Conservation (phyloP, 163 green algal genomes). For the Chlorella variabilis region DNA sequence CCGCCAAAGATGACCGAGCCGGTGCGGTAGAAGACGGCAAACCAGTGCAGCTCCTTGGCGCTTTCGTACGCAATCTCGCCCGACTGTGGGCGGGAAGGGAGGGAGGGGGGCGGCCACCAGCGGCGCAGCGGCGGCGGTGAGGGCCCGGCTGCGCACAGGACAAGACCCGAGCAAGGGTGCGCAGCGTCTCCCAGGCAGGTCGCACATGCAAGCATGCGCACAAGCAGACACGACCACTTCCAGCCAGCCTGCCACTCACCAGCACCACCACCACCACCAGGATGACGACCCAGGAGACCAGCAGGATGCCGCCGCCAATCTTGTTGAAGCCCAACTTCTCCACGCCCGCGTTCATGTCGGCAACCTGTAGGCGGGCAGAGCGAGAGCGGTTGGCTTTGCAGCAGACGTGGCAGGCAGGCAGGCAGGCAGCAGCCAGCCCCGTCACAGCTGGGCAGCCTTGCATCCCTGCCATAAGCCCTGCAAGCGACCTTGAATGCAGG, state of each 20-base stretch:
- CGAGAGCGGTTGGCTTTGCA: not conserved
- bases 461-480: not conserved
- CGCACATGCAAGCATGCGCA: no score
- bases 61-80: constrained; percentile 53
- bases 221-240: no score
- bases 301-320: constrained; percentile 63
- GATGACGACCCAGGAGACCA: constrained; percentile 75
- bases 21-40: constrained; percentile 85
- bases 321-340: constrained; percentile 69
- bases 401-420: no score
- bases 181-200: no score
- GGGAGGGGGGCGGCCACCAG: not conserved
- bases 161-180: no score
- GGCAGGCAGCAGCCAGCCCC: no score
- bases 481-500: no score
- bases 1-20: constrained; percentile 96
- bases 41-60: constrained; percentile 67
- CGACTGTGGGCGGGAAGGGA: not conserved
- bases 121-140: not conserved
- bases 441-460: no score
- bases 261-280: constrained; percentile 55
- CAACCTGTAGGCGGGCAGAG: not conserved
- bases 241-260: constrained; percentile 2
- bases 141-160: not conserved
- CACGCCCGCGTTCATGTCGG: constrained; percentile 47